Evolutionary conservation across 2,329 filamentous ascomycete genomes (phyloP).

Genomic region (Alternaria metachromatica): DNA sequence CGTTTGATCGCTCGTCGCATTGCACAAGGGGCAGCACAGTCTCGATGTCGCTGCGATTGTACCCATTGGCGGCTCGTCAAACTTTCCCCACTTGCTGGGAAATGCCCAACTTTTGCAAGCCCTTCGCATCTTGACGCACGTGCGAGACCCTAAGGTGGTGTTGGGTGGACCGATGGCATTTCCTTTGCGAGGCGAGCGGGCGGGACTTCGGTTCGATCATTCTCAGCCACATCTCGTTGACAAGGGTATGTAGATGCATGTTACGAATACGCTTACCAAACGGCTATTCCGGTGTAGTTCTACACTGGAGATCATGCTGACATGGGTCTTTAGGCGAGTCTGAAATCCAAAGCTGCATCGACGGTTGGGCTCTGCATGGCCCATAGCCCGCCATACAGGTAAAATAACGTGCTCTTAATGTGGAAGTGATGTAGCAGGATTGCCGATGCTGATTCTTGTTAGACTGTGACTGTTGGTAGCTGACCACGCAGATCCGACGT

Average conservation of each 20-base stretch:
- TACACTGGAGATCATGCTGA: background rate
- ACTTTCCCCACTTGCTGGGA: background rate
- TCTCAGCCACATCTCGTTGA: constrained; percentile 5
- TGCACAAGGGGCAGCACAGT: background rate
- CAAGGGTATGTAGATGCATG: background rate
- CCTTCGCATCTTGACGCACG: constrained; percentile 4
- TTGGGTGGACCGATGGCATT: background rate
- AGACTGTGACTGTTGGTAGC: background rate
- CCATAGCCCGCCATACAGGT: background rate
- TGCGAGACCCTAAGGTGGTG: constrained; percentile 5
- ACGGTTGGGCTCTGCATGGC: background rate
- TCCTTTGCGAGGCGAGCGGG: constrained; percentile 9
- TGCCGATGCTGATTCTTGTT: background rate
- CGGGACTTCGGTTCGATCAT: constrained; percentile 7
- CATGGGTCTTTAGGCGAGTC: constrained; percentile 3
- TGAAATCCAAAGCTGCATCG: background rate
- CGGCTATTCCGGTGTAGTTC: constrained; percentile 13
- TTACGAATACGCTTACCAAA: constrained; percentile 6
- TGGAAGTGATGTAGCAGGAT: background rate
- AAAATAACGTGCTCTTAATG: background rate
- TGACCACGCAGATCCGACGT: background rate
- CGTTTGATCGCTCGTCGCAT: constrained; percentile 5
- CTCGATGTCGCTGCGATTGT: background rate
- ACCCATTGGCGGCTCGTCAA: background rate
- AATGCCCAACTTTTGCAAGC: constrained; percentile 2